A percentile compares a stretch with the other conserved stretches of the same genome.
phyloP scores from a whole-genome alignment of 768 basidiomycete genomes.

The Lentinus brumalis region DNA sequence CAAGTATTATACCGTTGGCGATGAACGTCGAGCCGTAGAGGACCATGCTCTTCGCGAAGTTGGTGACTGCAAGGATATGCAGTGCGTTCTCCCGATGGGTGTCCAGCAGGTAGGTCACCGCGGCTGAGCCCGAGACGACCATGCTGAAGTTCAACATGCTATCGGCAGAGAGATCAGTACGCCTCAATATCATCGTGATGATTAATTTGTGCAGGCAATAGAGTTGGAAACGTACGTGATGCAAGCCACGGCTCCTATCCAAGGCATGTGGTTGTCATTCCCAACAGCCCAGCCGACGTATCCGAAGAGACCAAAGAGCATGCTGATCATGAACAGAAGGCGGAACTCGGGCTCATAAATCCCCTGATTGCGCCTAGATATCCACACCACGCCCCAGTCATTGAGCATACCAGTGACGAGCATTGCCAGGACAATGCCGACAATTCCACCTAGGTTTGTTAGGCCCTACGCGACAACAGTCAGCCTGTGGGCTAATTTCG shows the following conservation, averaged over 20 bases:
- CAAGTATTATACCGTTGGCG: conserved; percentile 43
- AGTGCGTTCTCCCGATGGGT: conserved; percentile 43
- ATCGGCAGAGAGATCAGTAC: not conserved
- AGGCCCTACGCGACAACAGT: conserved; percentile 32
- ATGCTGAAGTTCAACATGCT: conserved; percentile 49
- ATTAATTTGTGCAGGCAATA: too few species aligned
- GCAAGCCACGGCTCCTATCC: conserved; percentile 48
- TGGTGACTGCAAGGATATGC: conserved; percentile 43
- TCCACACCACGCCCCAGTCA: conserved; percentile 45
- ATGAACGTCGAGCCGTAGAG: conserved; percentile 49
- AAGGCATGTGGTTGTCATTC: conserved; percentile 44
- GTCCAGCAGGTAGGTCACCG: conserved; percentile 51
- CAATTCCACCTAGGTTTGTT: conserved; percentile 45
- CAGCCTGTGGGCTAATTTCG: too few species aligned
- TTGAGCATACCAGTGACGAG: conserved; percentile 40
- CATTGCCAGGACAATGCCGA: conserved; percentile 42
- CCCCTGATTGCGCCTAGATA: conserved; percentile 44
- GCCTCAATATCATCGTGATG: too few species aligned
- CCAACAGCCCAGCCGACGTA: conserved; percentile 49
- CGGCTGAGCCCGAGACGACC: conserved; percentile 43
- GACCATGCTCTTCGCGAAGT: conserved; percentile 47
- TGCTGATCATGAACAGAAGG: conserved; percentile 42
- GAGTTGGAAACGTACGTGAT: conserved; percentile 18
- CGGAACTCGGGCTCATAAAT: conserved; percentile 50
- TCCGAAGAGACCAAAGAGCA: conserved; percentile 46